Base-by-base conservation (phyloP, 176 grass and related monocot genomes). In the Oryza meyeriana region DNA sequence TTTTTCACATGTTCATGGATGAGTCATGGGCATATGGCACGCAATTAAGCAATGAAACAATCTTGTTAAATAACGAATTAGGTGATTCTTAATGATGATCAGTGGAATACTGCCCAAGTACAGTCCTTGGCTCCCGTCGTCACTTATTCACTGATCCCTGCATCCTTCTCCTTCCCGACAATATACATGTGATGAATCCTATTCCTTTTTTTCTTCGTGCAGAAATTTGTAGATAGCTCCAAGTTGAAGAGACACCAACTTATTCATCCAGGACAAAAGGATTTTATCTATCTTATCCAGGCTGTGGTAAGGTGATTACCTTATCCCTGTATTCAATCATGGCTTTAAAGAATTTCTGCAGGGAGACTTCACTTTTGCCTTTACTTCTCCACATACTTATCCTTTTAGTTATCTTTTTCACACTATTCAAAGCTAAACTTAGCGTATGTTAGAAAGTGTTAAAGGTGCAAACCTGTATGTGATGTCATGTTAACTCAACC, bases 171-270 rank as follows among this genome's bases (percentile, higher is more conserved):
- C 3, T 35, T 35, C n/a, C 1, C 6, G 34, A 3, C 34, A 35
- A 35, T 12, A 20, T 64, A 73, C 42, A 13, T 12, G 31, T 79
- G 36, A 64, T 58, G 48, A 40, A 12, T 66, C 25, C 22, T 66
- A 8, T 40, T 40, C 8, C 59, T 83, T 16, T 80, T 62, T 90
- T n/a, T n/a, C n/a, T 8, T 77, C 74, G 44, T 80, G 83, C 87
- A 97, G 91, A 97, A 94, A 94, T 97, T 97, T 79, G 68, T 72
- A 42, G 94, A 92, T 64, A 94, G 89, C 87, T 97, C 94, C 70
- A 94, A 97, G 89, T 79, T 97, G 78, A 97, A 94, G 82, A 91
- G 94, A 38, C 94, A 97, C 76, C 27, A 86, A 61, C 91, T 97
- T 88, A 90, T 80, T 14, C 91, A 97, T 68, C 92, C 94, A 30